Evolutionary conservation across 2,329 filamentous ascomycete species (phyloP), one percentile per base, ranked within the genome.

Genomic region (Rhynchosporium graminicola): DNA sequence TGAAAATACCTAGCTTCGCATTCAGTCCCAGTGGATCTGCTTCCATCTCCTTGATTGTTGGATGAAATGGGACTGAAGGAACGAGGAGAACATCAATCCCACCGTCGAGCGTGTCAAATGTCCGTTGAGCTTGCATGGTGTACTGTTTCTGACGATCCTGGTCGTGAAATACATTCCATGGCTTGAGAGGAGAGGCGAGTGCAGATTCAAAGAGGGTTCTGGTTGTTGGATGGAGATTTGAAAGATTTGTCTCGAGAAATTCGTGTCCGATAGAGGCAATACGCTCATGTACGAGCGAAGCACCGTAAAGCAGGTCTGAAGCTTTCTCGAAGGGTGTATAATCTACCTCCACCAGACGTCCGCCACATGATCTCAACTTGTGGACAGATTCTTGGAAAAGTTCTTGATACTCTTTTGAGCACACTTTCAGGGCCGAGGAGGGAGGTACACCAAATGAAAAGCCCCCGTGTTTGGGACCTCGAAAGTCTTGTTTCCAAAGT

Each of bases 381-480:
- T 74, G 69, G 4, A 79, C 71, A 3, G 76, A 70, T 26, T 71
- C 65, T 7, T 73, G 69, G 69, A 80, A 80, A 12, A 76, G 69
- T 12, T 69, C 64, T 56, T 75, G 79, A 57, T 78, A 80, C 1
- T 72, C 72, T 28, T 74, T 71, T 1, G 76, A 76, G 69, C 80
- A 83, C 4, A 73, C 70, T 9, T 81, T 69, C 3, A 77, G 75
- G 45, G 64, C 50, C n/a, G 76, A 73, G 7, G 72, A 68, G 4
- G 80, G 78, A 29, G 81, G 81, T 28, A 82, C 75, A 10, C 78
- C 80, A 63, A 83, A 82, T 46, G 71, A 77, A 68, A 83, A 83
- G 0, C 74, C 76, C 13, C 73, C 68, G 33, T 64, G 61, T 59
- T 61, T 67, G 3, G 66, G 63, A 13, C 69, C 66, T 40, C 72